Percentiles rank a stretch among this genome's conserved stretches.
Evolutionary conservation across 1,284 basidiomycete genomes (phyloP).

Genomic region (Fomitopsis betulina): DNA sequence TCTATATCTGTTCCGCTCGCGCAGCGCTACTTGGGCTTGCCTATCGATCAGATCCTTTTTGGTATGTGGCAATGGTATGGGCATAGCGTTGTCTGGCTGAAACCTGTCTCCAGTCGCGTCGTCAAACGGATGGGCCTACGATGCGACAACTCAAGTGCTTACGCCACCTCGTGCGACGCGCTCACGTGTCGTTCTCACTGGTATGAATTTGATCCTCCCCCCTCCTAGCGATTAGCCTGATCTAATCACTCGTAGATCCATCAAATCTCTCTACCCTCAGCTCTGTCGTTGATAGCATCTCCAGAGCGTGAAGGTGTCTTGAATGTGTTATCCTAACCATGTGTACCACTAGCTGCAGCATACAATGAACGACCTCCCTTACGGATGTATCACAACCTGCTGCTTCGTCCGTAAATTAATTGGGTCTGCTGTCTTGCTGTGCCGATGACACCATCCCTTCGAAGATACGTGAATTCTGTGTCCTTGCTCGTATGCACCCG

Average conservation of each 20-base stretch:
- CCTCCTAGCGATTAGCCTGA: background rate
- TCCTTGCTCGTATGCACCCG: background rate
- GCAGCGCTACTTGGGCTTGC: slow-evolving; percentile 50
- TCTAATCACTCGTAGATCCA: slow-evolving; percentile 25
- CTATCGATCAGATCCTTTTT: slow-evolving; percentile 40
- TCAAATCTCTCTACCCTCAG: slow-evolving; percentile 50
- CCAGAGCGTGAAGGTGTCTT: background rate
- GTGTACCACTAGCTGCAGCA: background rate
- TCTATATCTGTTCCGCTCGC: slow-evolving; percentile 50
- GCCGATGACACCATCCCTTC: background rate
- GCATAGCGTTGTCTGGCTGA: background rate
- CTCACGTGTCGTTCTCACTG: slow-evolving; percentile 3
- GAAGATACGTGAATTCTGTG: background rate
- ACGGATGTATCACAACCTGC: background rate
- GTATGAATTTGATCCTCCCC: background rate
- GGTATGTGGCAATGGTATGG: slow-evolving; percentile 29
- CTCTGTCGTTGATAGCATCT: slow-evolving; percentile 37
- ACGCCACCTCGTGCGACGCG: slow-evolving; percentile 28
- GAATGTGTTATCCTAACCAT: slow-evolving; percentile 19
- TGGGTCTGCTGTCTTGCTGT: background rate
- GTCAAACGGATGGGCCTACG: slow-evolving; percentile 46
- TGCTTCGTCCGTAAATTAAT: background rate
- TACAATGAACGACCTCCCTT: background rate
- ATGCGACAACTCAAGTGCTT: slow-evolving; percentile 40
- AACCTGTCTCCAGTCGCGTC: slow-evolving; percentile 32